Percentiles rank a stretch among this genome's conserved stretches.
These are phyloP conservation scores for Helicosporidium sp. DNA, from an alignment of 139 green algal species.

Conservation along the genomic window DNA sequence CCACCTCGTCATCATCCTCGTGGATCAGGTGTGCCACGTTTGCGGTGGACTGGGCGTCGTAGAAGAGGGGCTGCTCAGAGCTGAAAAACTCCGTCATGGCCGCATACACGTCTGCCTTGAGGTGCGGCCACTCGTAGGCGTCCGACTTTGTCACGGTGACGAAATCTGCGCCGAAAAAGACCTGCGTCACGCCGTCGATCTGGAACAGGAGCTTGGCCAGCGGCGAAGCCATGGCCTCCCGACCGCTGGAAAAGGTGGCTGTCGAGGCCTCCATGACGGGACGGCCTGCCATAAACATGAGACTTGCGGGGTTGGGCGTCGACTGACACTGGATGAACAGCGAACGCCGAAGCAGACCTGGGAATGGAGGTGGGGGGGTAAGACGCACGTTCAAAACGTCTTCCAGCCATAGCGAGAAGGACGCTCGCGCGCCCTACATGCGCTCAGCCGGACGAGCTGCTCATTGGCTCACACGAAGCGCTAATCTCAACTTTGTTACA, in stretches of 20 bases:
- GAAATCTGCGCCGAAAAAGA: slow-evolving; percentile 92
- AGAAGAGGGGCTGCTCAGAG: slow-evolving; percentile 23
- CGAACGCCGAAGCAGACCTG: slow-evolving; percentile 5
- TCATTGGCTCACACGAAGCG: too few species aligned
- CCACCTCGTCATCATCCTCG: slow-evolving; percentile 14
- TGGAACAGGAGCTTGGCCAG: slow-evolving; percentile 72
- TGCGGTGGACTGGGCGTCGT: not conserved
- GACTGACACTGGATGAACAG: slow-evolving; percentile 96
- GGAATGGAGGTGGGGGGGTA: not conserved
- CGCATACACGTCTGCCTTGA: slow-evolving; percentile 89
- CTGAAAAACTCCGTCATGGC: slow-evolving; percentile 89
- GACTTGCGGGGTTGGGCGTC: slow-evolving; percentile 79
- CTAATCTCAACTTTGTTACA: too few species aligned
- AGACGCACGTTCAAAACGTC: too few species aligned
- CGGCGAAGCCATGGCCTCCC: slow-evolving; percentile 63
- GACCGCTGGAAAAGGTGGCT: slow-evolving; percentile 53
- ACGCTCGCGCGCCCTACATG: too few species aligned
- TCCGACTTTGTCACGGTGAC: slow-evolving; percentile 89
- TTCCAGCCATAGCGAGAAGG: too few species aligned
- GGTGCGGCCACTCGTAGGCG: slow-evolving; percentile 43
- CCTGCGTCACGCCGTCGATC: slow-evolving; percentile 56
- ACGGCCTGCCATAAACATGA: slow-evolving; percentile 92
- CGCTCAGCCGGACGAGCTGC: too few species aligned
- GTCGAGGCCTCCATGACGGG: slow-evolving; percentile 45
- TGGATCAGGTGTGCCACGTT: slow-evolving; percentile 4